phyloP scores from a whole-genome alignment of 257 asterid genomes.

The Salvia hispanica region DNA sequence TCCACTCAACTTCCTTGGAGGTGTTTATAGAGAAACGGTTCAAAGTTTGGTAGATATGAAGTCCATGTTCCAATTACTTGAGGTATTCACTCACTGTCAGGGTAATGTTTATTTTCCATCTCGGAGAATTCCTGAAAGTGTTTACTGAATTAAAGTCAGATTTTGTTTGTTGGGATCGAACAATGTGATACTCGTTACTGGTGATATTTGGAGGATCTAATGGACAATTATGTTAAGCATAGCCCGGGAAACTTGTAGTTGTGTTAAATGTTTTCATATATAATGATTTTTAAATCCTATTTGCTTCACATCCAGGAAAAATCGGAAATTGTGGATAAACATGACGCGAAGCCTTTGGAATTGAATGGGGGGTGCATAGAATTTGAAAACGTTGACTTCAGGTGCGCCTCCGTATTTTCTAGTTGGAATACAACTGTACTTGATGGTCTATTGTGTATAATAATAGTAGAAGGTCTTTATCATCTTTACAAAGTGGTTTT shows the following conservation, averaged over 20 bases:
- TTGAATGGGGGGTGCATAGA: constrained; percentile 72
- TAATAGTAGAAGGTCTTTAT: constrained; percentile 6
- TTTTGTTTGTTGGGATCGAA: constrained; percentile 25
- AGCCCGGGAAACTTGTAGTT: constrained; percentile 10
- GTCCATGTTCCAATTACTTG: constrained; percentile 96
- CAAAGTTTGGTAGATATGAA: constrained; percentile 94
- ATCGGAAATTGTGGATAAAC: constrained; percentile 67
- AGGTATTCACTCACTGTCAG: constrained; percentile 53
- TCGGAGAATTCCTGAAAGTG: background rate
- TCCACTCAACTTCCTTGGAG: constrained; percentile 94
- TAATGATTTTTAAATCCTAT: constrained; percentile 15
- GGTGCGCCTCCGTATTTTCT: constrained; percentile 48
- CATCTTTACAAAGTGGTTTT: constrained; percentile 18
- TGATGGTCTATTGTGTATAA: constrained; percentile 3
- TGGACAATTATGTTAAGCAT: constrained; percentile 1
- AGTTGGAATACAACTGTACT: constrained; percentile 16
- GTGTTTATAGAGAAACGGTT: constrained; percentile 92
- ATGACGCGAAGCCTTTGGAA: constrained; percentile 69
- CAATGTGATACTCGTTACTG: constrained; percentile 6
- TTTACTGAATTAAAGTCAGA: constrained; percentile 4
- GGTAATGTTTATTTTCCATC: constrained; percentile 23
- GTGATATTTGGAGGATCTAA: constrained; percentile 11
- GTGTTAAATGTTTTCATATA: constrained; percentile 9
- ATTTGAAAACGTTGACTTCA: constrained; percentile 88
- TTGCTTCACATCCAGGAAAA: constrained; percentile 62